A percentile compares a stretch with the other conserved stretches of the same genome.
Conservation (phyloP, 2,329 filamentous ascomycete genomes). For the Endothia cerciana region DNA sequence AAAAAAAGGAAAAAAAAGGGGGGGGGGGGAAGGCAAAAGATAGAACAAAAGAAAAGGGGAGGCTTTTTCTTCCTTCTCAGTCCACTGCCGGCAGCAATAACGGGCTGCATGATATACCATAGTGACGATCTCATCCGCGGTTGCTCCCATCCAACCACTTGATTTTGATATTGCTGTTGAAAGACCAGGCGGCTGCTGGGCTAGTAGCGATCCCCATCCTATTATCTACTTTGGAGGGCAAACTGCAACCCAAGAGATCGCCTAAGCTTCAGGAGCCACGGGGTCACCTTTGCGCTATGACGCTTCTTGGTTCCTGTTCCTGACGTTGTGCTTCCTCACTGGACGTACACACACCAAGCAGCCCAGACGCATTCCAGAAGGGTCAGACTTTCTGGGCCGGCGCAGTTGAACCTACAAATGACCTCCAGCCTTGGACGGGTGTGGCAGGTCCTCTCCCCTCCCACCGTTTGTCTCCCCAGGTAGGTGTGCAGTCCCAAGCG, state of each 20-base stretch:
- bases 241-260: conserved; percentile 20
- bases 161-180: conserved; percentile 9
- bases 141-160: conserved; percentile 13
- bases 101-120: neutral
- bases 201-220: conserved; percentile 7
- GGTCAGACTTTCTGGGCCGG: neutral
- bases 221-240: conserved; percentile 12
- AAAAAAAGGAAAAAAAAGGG: too few relatives aligned
- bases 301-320: conserved; percentile 4
- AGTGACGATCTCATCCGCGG: neutral
- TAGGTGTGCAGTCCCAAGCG: neutral
- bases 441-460: too few relatives aligned
- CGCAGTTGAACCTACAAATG: too few relatives aligned
- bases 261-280: neutral
- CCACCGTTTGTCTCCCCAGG: too few relatives aligned
- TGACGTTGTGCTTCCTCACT: neutral
- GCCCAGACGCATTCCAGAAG: neutral
- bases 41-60: too few relatives aligned
- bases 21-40: too few relatives aligned
- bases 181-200: conserved; percentile 10
- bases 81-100: neutral
- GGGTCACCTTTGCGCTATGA: neutral
- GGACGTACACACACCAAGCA: neutral
- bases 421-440: too few relatives aligned
- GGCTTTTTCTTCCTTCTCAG: neutral